A percentile compares a stretch with the other conserved stretches of the same genome.
Evolutionary conservation across 768 basidiomycete genomes (phyloP).

Genomic region (Tylopilus rubrobrunneus): DNA sequence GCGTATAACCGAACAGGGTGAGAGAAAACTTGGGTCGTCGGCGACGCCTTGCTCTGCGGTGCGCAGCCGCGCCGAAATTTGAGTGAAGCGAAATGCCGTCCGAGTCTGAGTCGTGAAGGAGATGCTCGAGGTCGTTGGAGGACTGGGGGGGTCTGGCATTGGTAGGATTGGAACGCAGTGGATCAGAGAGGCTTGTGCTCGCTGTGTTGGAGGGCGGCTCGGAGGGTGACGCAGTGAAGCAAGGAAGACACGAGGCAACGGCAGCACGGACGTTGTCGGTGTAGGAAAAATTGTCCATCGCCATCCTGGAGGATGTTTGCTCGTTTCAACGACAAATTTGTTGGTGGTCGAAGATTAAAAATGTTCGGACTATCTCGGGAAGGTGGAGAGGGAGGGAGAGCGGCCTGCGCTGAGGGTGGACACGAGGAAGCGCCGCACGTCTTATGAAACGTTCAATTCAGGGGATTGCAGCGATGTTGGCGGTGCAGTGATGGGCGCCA

Average conservation of each 20-base stretch:
- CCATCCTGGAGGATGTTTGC: not conserved
- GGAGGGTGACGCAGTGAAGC: conserved; percentile 42
- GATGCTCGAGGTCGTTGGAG: conserved; percentile 44
- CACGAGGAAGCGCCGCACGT: not conserved
- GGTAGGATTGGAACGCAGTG: conserved; percentile 20
- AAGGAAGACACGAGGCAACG: conserved; percentile 57
- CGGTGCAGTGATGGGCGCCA: not conserved
- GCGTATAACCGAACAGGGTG: conserved; percentile 59
- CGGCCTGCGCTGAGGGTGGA: not conserved
- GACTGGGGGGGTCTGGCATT: conserved; percentile 12
- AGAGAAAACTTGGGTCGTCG: conserved; percentile 38
- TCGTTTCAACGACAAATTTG: too few species aligned
- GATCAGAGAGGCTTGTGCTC: conserved; percentile 16
- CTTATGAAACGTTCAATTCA: not conserved
- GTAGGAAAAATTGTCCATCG: conserved; percentile 55
- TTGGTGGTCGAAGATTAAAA: not conserved
- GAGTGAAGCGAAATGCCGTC: conserved; percentile 69
- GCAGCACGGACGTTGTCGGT: conserved; percentile 57
- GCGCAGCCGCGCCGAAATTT: conserved; percentile 40
- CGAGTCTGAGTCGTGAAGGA: conserved; percentile 47
- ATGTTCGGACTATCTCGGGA: not conserved
- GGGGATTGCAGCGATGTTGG: not conserved
- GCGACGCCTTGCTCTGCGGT: conserved; percentile 32
- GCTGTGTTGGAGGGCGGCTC: conserved; percentile 3
- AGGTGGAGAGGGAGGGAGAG: not conserved